These are phyloP conservation scores for Fusarium secorum DNA, from an alignment of 2,329 filamentous ascomycete species.

Conservation along the genomic window DNA sequence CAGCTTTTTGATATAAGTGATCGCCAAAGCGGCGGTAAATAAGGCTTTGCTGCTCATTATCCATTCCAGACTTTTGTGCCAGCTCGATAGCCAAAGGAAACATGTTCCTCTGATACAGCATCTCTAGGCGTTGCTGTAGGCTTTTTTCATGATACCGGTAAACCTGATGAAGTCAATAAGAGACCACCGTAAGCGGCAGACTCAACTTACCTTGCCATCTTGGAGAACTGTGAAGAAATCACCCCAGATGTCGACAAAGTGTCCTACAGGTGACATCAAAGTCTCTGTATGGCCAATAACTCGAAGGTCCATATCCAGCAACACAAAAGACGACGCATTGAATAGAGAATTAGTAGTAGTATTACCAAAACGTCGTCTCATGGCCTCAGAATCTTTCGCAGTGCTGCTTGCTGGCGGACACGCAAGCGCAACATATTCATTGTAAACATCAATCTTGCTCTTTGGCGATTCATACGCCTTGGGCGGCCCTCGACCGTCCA, in stretches of 20 bases:
- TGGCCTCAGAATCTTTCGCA: conserved; percentile 63
- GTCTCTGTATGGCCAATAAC: conserved; percentile 91
- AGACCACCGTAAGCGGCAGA: too few relatives aligned
- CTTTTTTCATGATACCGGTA: conserved; percentile 90
- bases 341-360: conserved; percentile 77
- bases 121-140: conserved; percentile 88
- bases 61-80: conserved; percentile 86
- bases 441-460: conserved; percentile 78
- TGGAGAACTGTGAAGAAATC: conserved; percentile 89
- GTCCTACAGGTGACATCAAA: conserved; percentile 79
- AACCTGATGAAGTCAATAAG: conserved; percentile 61
- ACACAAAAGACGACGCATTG: conserved; percentile 84
- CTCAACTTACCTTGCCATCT: conserved; percentile 79
- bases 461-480: conserved; percentile 94
- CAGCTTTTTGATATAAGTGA: conserved; percentile 90
- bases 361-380: conserved; percentile 76
- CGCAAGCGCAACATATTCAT: conserved; percentile 86
- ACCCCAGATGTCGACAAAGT: conserved; percentile 87
- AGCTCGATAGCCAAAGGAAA: conserved; percentile 92
- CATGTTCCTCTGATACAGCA: conserved; percentile 92
- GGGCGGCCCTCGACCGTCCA: conserved; percentile 84
- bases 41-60: conserved; percentile 81
- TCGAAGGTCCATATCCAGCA: conserved; percentile 90
- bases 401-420: conserved; percentile 73
- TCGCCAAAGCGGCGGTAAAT: conserved; percentile 96